These are phyloP conservation scores for Aspergillus novofumigatus DNA, from an alignment of 2,329 filamentous ascomycete species.

Conservation along the genomic window DNA sequence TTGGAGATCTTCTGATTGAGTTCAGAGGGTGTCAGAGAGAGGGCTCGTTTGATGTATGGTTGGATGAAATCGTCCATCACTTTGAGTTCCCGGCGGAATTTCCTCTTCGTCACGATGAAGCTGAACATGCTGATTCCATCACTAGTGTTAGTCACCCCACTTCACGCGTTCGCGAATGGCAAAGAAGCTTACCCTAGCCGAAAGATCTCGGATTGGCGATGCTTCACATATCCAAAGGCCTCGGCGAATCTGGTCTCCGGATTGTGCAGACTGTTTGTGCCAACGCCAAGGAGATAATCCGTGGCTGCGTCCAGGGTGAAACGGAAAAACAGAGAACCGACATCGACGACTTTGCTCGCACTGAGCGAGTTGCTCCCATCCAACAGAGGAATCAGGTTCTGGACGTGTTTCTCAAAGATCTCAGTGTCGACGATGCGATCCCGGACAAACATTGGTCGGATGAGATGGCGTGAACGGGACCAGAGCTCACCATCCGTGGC, in stretches of 20 bases:
- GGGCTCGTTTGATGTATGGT: constrained; percentile 69
- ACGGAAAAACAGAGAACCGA: constrained; percentile 74
- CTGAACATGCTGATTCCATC: constrained; percentile 51
- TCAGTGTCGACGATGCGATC: constrained; percentile 80
- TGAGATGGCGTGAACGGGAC: constrained; percentile 77
- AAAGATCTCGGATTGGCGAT: constrained; percentile 64
- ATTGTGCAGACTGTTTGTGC: constrained; percentile 59
- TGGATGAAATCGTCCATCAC: constrained; percentile 73
- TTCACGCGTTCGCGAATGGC: background rate
- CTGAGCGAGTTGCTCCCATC: constrained; percentile 40
- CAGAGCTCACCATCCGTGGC: constrained; percentile 75
- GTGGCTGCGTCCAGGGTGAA: constrained; percentile 81
- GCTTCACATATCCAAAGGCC: constrained; percentile 75
- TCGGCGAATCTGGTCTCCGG: constrained; percentile 70
- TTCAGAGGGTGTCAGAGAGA: constrained; percentile 66
- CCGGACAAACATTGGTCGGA: constrained; percentile 82
- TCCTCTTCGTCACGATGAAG: constrained; percentile 57
- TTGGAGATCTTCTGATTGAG: constrained; percentile 66
- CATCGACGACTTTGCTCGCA: constrained; percentile 55
- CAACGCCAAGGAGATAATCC: constrained; percentile 76
- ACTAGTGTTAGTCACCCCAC: background rate
- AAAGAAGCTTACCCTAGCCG: constrained; percentile 52
- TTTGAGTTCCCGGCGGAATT: constrained; percentile 61
- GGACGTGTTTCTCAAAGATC: constrained; percentile 75
- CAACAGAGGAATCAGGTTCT: constrained; percentile 66